A percentile compares a stretch with the other conserved stretches of the same genome.
Evolutionary conservation across 2,329 filamentous ascomycete species (phyloP).

Genomic region (Ophiostoma pallidulum): DNA sequence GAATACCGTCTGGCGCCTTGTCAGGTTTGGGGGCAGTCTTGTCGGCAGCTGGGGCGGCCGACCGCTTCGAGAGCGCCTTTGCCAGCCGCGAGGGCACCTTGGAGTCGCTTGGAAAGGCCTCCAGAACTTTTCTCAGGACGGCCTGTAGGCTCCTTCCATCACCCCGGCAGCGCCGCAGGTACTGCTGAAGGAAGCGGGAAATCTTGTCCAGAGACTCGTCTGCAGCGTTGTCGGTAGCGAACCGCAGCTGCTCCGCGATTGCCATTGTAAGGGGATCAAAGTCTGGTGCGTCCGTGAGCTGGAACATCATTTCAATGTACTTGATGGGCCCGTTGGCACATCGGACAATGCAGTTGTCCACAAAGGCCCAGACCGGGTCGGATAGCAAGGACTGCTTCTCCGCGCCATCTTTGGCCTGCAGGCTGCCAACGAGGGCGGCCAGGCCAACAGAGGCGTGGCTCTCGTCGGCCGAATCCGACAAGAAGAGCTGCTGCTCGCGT

Average conservation of each 20-base stretch:
- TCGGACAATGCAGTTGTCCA: slow-evolving; percentile 75
- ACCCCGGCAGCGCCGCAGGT: slow-evolving; percentile 39
- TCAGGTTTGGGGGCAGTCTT: no score
- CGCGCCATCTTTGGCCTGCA: slow-evolving; percentile 24
- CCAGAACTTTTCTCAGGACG: slow-evolving; percentile 33
- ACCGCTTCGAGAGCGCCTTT: slow-evolving; percentile 1
- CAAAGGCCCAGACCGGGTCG: slow-evolving; percentile 52
- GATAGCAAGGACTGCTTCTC: slow-evolving; percentile 22
- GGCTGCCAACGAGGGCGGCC: slow-evolving; percentile 34
- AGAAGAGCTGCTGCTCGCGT: slow-evolving; percentile 51
- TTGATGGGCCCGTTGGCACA: slow-evolving; percentile 70
- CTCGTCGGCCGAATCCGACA: background rate
- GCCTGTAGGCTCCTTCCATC: slow-evolving; percentile 34
- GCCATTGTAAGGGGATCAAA: slow-evolving; percentile 59
- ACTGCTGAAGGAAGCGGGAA: slow-evolving; percentile 47
- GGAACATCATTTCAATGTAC: slow-evolving; percentile 63
- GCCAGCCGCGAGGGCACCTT: slow-evolving; percentile 15
- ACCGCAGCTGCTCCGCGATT: slow-evolving; percentile 70
- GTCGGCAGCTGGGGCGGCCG: background rate
- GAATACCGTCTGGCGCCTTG: no score
- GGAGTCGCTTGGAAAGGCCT: slow-evolving; percentile 29
- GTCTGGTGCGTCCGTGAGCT: slow-evolving; percentile 29
- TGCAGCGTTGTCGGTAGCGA: slow-evolving; percentile 43
- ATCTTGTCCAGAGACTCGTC: slow-evolving; percentile 34
- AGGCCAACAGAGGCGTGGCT: slow-evolving; percentile 24